Evolutionary conservation across 2,329 filamentous ascomycete species (phyloP), one percentile per base, ranked within the genome.

Genomic region (Penicillium occitanis): DNA sequence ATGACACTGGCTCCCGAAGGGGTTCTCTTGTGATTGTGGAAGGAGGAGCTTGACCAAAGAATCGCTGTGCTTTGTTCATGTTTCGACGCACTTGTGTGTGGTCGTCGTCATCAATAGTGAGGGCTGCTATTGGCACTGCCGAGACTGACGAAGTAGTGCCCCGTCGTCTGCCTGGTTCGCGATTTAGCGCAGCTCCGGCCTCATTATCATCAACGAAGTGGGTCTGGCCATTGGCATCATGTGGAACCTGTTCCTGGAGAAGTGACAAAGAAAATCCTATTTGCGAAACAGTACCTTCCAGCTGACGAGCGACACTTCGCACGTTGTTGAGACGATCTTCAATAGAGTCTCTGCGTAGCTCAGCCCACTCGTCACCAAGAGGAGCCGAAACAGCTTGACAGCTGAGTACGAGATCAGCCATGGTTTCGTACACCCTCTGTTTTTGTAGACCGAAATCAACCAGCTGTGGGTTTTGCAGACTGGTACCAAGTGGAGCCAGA

Each of bases 381-480:
- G 95, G 95, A 8, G 92, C 92, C 5, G 93, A 91, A n/a, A 98
- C 90, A 28, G 91, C 88, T 78, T 99, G 95, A 73, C 93, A 97
- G 66, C 90, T 88, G 60, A 97, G 81, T 3, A 98, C 81, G 33
- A 99, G 85, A 75, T 98, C 95, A 8, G 93, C 93, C 64, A 97
- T 90, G 67, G 93, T 91, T 77, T 98, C 95, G 78, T 98, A 98
- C 19, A 96, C 84, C 71, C 90, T 91, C 77, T 99, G 95, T 79
- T 98, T 98, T 76, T 96, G 92, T 37, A 89, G 86, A 73, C 89
- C 90, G 76, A 97, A 97, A 71, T 98, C 95, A 58, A 88, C 86
- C 37, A 98, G 81, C 71, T 96, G 91, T 0, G 93, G 92, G 51
- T 91, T 94, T 75, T 94, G 91, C 70, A 93, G 90, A 66, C 86